A percentile compares a stretch with the other conserved stretches of the same genome.
phyloP scores from a whole-genome alignment of 192 early-diverging fungal species.

The Rhizophagus clarus region DNA sequence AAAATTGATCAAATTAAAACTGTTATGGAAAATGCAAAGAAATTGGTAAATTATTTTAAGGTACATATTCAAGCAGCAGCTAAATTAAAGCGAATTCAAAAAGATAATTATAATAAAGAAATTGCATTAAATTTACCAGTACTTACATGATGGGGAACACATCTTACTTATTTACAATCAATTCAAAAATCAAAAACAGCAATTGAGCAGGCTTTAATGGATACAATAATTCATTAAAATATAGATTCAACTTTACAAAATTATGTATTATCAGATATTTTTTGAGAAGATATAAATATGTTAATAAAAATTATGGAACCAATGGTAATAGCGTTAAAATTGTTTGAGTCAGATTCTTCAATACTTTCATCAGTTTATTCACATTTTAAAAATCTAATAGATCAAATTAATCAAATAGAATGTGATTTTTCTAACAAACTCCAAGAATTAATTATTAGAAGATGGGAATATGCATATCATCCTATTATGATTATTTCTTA shows the following conservation, averaged over 20 bases:
- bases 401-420: neutral
- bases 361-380: neutral
- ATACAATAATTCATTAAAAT: neutral
- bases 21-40: neutral
- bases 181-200: neutral
- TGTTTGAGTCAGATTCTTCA: slow-evolving; percentile 1
- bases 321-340: neutral
- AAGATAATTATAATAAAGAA: neutral
- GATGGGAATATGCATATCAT: neutral
- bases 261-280: neutral
- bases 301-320: neutral
- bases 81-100: neutral
- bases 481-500: neutral
- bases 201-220: neutral
- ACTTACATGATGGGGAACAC: neutral
- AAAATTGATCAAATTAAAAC: neutral
- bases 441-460: neutral
- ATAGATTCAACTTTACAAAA: neutral
- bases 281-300: neutral
- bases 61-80: neutral
- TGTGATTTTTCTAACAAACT: neutral
- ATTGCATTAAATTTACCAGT: neutral
- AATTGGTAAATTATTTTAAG: neutral
- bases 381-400: neutral
- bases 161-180: neutral